Conservation (phyloP, 208 protist species). For the Entamoeba histolytica region DNA sequence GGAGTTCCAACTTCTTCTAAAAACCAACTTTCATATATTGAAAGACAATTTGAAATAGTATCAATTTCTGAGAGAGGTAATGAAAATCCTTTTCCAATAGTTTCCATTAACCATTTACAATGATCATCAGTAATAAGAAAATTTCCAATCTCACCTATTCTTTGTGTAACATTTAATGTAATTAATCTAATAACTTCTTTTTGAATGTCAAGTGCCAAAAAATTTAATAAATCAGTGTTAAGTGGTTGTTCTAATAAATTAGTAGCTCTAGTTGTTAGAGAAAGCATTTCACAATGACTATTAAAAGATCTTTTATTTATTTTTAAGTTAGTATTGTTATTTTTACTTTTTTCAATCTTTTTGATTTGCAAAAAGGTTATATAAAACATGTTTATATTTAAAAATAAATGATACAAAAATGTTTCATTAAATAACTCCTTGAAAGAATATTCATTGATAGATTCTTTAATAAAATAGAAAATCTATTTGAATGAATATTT, state of each 20-base stretch:
- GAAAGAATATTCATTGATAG: no score
- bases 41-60: neutral
- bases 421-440: no score
- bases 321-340: no score
- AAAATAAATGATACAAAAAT: no score
- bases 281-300: neutral
- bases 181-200: neutral
- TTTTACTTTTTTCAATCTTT: no score
- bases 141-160: neutral
- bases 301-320: no score
- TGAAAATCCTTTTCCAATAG: neutral
- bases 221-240: neutral
- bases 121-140: neutral
- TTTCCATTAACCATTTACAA: neutral
- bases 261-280: neutral
- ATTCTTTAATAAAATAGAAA: no score
- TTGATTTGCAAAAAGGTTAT: no score
- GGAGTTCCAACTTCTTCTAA: neutral
- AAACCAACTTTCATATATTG: neutral
- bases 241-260: neutral
- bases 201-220: neutral
- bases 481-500: no score
- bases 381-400: no score
- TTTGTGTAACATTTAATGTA: neutral
- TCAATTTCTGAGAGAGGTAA: neutral